A percentile compares a stretch with the other conserved stretches of the same genome.
Evolutionary conservation across 306 rosid genomes (phyloP).

Genomic region (Quillaja saponaria): DNA sequence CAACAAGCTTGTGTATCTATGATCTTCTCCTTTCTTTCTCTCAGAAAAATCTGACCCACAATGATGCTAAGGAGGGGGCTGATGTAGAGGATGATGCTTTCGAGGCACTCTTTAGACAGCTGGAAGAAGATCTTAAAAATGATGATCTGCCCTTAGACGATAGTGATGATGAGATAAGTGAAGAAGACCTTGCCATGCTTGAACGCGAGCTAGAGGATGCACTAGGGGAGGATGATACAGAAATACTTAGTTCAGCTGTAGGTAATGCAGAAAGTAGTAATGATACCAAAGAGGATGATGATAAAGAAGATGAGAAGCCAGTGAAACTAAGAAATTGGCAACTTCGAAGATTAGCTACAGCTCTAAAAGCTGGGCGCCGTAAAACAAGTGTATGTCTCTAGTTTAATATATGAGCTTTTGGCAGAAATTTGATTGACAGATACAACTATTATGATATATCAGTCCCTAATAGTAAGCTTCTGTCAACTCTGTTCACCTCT

Average conservation of each 20-base stretch:
- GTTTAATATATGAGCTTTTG: neutral
- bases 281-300: conserved; percentile 20
- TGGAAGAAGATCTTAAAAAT: conserved; percentile 82
- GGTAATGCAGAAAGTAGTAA: conserved; percentile 30
- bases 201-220: conserved; percentile 62
- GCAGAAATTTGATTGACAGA: neutral
- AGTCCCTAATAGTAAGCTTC: no score
- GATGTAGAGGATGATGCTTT: conserved; percentile 68
- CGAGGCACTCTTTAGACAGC: conserved; percentile 72
- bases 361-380: conserved; percentile 78
- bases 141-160: conserved; percentile 49
- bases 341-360: conserved; percentile 70
- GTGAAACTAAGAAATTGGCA: conserved; percentile 81
- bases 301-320: conserved; percentile 34
- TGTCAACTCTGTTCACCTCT: neutral
- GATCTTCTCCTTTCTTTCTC: neutral
- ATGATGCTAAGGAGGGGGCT: conserved; percentile 32
- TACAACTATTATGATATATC: no score
- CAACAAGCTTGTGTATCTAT: neutral
- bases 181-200: conserved; percentile 62
- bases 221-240: conserved; percentile 47
- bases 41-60: conserved; percentile 41
- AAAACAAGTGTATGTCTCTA: conserved; percentile 66
- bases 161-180: conserved; percentile 48
- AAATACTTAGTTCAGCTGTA: conserved; percentile 2